A percentile compares a stretch with the other conserved stretches of the same genome.
phyloP scores from a whole-genome alignment of 768 basidiomycete genomes.

The Exsudoporus frostii region DNA sequence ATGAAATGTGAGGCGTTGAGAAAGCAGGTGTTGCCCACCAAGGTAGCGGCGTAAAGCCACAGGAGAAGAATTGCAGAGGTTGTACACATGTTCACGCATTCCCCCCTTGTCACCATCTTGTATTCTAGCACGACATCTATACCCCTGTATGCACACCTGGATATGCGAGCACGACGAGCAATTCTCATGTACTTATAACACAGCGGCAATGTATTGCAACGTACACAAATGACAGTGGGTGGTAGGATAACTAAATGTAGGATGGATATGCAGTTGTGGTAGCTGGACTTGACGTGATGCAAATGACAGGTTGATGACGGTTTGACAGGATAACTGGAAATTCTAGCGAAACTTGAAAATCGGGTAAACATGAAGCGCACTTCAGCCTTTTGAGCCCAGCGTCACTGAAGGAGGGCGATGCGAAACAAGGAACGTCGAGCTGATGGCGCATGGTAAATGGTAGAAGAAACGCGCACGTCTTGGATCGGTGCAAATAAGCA shows the following conservation, averaged over 20 bases:
- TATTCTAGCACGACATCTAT: slow-evolving; percentile 22
- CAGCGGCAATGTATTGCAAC: slow-evolving; percentile 26
- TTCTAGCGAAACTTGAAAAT: slow-evolving; percentile 24
- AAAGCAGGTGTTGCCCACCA: slow-evolving; percentile 35
- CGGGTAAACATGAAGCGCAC: slow-evolving; percentile 28
- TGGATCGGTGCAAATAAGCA: slow-evolving; percentile 36
- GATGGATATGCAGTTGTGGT: slow-evolving; percentile 22
- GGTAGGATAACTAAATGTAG: slow-evolving; percentile 20
- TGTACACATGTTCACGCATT: slow-evolving; percentile 12
- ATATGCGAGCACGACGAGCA: neutral
- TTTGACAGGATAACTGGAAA: slow-evolving; percentile 26
- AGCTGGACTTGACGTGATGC: slow-evolving; percentile 25
- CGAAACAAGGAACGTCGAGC: slow-evolving; percentile 21
- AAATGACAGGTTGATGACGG: slow-evolving; percentile 17
- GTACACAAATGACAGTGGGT: slow-evolving; percentile 30
- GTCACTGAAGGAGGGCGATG: slow-evolving; percentile 11
- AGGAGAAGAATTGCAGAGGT: neutral
- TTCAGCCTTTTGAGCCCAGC: slow-evolving; percentile 25
- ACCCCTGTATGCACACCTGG: slow-evolving; percentile 8
- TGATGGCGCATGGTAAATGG: slow-evolving; percentile 30
- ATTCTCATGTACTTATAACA: slow-evolving; percentile 10
- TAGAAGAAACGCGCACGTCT: slow-evolving; percentile 24
- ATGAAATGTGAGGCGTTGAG: slow-evolving; percentile 48
- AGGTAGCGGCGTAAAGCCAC: slow-evolving; percentile 10
- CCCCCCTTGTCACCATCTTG: slow-evolving; percentile 13